These are phyloP conservation scores for Chrysoporthe puriensis DNA, from an alignment of 2,329 filamentous ascomycete genomes.

Conservation along the genomic window DNA sequence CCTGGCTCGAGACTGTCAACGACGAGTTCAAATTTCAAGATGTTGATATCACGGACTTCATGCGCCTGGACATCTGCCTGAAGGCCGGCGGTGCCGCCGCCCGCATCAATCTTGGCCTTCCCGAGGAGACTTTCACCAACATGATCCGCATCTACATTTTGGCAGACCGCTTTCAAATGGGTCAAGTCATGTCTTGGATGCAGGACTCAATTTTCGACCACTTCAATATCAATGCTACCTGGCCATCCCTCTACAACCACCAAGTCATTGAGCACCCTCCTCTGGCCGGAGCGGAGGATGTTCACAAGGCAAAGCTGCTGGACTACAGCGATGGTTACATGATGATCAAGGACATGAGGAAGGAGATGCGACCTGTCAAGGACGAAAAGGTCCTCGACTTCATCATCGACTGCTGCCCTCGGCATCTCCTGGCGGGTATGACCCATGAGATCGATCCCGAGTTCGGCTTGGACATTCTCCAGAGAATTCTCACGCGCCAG, in stretches of 20 bases:
- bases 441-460: neutral
- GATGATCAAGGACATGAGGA: neutral
- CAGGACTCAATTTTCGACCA: neutral
- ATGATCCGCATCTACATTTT: conserved; percentile 14
- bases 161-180: conserved; percentile 21
- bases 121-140: conserved; percentile 1
- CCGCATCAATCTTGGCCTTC: conserved; percentile 4
- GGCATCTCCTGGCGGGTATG: conserved; percentile 6
- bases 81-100: neutral
- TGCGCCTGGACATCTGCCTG: conserved; percentile 9
- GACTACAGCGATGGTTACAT: conserved; percentile 12
- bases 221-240: neutral
- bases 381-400: neutral
- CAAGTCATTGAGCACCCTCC: conserved; percentile 6
- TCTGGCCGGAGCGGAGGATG: neutral
- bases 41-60: conserved; percentile 10
- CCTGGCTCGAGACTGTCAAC: conserved; percentile 3
- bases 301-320: conserved; percentile 10
- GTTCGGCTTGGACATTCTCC: neutral
- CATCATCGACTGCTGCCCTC: conserved; percentile 1
- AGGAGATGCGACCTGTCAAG: neutral
- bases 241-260: neutral
- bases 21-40: conserved; percentile 11
- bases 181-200: conserved; percentile 9
- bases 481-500: neutral